phyloP scores from a whole-genome alignment of 305 asterid species.

The Striga hermonthica region DNA sequence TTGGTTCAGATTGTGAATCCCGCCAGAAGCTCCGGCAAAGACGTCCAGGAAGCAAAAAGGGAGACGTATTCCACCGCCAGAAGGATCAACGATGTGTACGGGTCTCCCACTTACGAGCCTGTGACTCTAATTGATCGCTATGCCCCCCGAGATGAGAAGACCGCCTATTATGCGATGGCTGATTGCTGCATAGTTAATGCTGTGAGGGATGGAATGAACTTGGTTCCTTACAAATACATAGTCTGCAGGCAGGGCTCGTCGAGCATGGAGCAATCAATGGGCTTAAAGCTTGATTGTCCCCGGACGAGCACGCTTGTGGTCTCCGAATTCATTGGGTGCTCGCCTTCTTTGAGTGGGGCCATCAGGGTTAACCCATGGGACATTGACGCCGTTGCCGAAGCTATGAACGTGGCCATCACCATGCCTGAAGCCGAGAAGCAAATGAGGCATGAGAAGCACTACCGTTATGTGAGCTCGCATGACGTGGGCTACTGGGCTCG shows the following conservation, averaged over 20 bases:
- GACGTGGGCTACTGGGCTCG: constrained; percentile 85
- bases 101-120: constrained; percentile 54
- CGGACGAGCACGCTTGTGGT: constrained; percentile 83
- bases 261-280: constrained; percentile 48
- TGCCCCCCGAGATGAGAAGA: constrained; percentile 68
- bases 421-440: constrained; percentile 66
- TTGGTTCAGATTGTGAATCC: constrained; percentile 84
- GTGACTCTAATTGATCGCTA: constrained; percentile 69
- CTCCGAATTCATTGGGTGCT: constrained; percentile 85
- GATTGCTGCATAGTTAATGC: constrained; percentile 89
- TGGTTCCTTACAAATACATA: constrained; percentile 79
- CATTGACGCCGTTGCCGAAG: constrained; percentile 80
- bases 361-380: constrained; percentile 94
- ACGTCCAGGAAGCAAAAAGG: constrained; percentile 71
- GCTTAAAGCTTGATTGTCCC: constrained; percentile 42
- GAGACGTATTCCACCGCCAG: constrained; percentile 65
- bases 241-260: constrained; percentile 82
- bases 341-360: constrained; percentile 88
- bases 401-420: constrained; percentile 57
- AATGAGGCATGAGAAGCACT: constrained; percentile 80
- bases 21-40: constrained; percentile 79
- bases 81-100: constrained; percentile 59
- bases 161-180: constrained; percentile 78
- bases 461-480: constrained; percentile 75
- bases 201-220: constrained; percentile 91